Percentiles rank a stretch among this genome's conserved stretches.
phyloP scores from a whole-genome alignment of 2,329 filamentous ascomycete species.

The Sporothrix protearum region DNA sequence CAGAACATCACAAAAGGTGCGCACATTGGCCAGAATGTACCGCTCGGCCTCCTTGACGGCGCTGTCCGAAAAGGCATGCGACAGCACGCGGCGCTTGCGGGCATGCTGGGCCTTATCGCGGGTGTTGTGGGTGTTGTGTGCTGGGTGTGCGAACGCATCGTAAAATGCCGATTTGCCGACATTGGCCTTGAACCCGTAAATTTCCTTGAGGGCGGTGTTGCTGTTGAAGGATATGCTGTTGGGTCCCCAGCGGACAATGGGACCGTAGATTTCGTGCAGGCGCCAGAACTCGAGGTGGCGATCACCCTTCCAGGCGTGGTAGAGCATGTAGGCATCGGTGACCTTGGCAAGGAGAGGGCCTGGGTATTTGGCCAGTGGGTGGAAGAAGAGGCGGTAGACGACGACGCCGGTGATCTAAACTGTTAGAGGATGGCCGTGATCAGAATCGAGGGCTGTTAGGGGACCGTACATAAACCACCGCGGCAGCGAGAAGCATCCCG shows the following conservation, averaged over 20 bases:
- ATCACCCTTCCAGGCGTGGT: slow-evolving; percentile 71
- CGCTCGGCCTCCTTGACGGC: slow-evolving; percentile 66
- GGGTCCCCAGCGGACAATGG: slow-evolving; percentile 73
- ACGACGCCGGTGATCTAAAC: slow-evolving; percentile 33
- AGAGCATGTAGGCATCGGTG: slow-evolving; percentile 63
- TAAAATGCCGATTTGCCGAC: slow-evolving; percentile 70
- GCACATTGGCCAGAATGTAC: slow-evolving; percentile 62
- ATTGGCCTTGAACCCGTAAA: slow-evolving; percentile 62
- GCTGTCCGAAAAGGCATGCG: slow-evolving; percentile 66
- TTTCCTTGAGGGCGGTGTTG: slow-evolving; percentile 61
- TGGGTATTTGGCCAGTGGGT: slow-evolving; percentile 62
- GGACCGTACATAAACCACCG: slow-evolving; percentile 42
- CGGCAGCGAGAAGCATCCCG: slow-evolving; percentile 38
- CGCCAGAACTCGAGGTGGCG: slow-evolving; percentile 70
- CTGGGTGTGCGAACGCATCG: slow-evolving; percentile 67
- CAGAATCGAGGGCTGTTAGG: not conserved
- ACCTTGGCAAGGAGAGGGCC: slow-evolving; percentile 62
- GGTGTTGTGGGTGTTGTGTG: slow-evolving; percentile 68
- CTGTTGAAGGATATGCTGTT: slow-evolving; percentile 77
- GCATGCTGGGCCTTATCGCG: slow-evolving; percentile 67
- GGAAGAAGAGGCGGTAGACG: slow-evolving; percentile 59
- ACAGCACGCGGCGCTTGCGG: slow-evolving; percentile 66
- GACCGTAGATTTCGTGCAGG: slow-evolving; percentile 67
- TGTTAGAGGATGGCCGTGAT: not conserved
- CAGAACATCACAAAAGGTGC: slow-evolving; percentile 62